Base-by-base conservation (phyloP, 345 rosid species). In the Clausena lansium region DNA sequence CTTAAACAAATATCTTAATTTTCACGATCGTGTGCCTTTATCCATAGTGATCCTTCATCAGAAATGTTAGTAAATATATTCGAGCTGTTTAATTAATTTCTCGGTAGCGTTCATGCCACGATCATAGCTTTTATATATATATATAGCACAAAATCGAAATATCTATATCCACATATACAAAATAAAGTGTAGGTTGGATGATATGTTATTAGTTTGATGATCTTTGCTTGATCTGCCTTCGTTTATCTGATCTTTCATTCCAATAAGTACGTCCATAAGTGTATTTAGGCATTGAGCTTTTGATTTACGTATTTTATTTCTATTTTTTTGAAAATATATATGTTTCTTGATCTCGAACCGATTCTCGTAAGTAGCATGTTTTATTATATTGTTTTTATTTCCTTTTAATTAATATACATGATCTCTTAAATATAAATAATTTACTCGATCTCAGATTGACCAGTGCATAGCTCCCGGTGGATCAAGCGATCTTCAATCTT, bases 381-480 rank as follows among this genome's bases (percentile, higher is more conserved):
- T 2, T 30, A 30, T 30, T 30, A 30, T 30, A 25, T 59, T 19
- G n/a, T 33, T 25, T 69, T 39, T 30, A 30, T n/a, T 38, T 64
- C n/a, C 19, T 5, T 50, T 14, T 52, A 13, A 38, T 61, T 11
- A 7, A 30, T 30, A 11, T 67, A 38, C 24, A 72, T 81, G 35
- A 62, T 55, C 73, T 63, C 61, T 39, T 11, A 36, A 7, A 30
- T 30, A 30, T 30, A 30, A 30, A 30, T 30, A 30, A 30, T 30
- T 61, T 32, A 11, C 7, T 64, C 20, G 73, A 47, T 75, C 36
- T 45, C 32, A 81, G 84, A 83, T 67, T 59, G 71, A 65, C 9
- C 15, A 66, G 32, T 30, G 2, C 32, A 30, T 30, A 30, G 32
- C 32, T 30, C 32, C 32, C 4, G 45, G 50, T 5, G 54, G 75